phyloP scores from a whole-genome alignment of 208 protist genomes.

The Strigomonas galati region DNA sequence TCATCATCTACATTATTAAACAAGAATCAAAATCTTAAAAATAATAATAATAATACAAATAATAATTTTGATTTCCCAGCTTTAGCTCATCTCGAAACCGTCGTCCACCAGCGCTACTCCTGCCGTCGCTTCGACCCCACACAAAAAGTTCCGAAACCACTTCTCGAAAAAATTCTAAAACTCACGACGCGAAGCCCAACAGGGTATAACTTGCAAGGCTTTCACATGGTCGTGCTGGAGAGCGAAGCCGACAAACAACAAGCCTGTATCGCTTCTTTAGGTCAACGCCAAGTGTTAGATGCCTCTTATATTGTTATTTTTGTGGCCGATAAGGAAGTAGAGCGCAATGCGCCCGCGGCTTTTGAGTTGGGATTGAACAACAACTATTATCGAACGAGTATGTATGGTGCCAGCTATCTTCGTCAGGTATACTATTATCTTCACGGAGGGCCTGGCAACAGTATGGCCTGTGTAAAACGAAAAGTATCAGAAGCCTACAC shows the following conservation, averaged over 20 bases:
- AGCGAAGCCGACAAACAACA: background rate
- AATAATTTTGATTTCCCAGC: background rate
- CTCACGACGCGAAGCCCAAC: conserved; percentile 32
- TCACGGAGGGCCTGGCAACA: too few species aligned
- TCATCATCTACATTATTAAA: background rate
- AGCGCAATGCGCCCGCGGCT: conserved; percentile 21
- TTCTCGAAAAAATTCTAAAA: conserved; percentile 2
- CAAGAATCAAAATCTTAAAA: background rate
- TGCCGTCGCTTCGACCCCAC: background rate
- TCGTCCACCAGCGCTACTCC: background rate
- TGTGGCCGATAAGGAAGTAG: conserved; percentile 33
- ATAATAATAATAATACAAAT: background rate
- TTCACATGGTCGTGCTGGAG: conserved; percentile 40
- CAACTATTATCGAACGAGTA: conserved; percentile 9
- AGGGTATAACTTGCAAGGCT: conserved; percentile 55
- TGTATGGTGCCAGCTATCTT: conserved; percentile 12
- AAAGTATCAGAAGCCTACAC: too few species aligned
- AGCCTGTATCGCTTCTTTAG: background rate
- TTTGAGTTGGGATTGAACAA: conserved; percentile 26
- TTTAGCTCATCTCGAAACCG: background rate
- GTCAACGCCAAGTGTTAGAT: background rate
- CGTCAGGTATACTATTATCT: background rate
- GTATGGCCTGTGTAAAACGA: too few species aligned
- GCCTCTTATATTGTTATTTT: conserved; percentile 37
- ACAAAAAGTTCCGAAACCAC: background rate